Conservation (phyloP, 176 grass and related monocot genomes). For the Rhynchospora tenuis region DNA sequence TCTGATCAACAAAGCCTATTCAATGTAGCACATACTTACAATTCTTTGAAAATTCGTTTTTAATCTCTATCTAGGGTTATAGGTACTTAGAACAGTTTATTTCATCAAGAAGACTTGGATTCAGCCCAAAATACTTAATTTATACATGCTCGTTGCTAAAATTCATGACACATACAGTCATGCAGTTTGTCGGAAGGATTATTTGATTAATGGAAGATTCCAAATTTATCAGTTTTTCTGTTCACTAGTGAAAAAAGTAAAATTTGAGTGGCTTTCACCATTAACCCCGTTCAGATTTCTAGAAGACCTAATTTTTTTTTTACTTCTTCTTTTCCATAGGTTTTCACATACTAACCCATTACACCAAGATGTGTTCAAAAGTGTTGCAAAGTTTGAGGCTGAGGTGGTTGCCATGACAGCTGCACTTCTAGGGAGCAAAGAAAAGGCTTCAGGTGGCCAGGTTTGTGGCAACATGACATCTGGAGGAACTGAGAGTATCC, state of each 20-base stretch:
- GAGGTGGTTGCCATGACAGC: constrained; percentile 98
- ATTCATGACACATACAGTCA: not conserved
- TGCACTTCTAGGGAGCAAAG: constrained; percentile 85
- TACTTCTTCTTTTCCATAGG: constrained; percentile 34
- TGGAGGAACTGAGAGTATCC: constrained; percentile 93
- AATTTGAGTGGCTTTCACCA: not conserved
- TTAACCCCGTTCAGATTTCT: not conserved
- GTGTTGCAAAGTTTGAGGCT: constrained; percentile 70
- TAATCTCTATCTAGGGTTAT: not conserved
- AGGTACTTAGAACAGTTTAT: not conserved
- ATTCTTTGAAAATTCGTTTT: constrained; percentile 13
- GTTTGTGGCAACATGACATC: constrained; percentile 99
- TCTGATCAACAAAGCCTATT: constrained; percentile 88
- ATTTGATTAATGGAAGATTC: not conserved
- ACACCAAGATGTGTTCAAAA: constrained; percentile 93
- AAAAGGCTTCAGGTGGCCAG: constrained; percentile 70
- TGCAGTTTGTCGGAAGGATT: not conserved
- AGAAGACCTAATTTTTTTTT: not conserved
- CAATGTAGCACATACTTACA: constrained; percentile 56
- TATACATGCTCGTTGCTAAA: no score
- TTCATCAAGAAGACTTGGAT: not conserved
- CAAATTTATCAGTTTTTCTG: not conserved
- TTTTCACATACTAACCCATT: constrained; percentile 97
- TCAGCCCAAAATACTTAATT: not conserved
- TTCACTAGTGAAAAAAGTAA: not conserved